These are phyloP conservation scores for Halophytophthora batemanensis DNA, from an alignment of 352 stramenopile genomes.

Conservation along the genomic window DNA sequence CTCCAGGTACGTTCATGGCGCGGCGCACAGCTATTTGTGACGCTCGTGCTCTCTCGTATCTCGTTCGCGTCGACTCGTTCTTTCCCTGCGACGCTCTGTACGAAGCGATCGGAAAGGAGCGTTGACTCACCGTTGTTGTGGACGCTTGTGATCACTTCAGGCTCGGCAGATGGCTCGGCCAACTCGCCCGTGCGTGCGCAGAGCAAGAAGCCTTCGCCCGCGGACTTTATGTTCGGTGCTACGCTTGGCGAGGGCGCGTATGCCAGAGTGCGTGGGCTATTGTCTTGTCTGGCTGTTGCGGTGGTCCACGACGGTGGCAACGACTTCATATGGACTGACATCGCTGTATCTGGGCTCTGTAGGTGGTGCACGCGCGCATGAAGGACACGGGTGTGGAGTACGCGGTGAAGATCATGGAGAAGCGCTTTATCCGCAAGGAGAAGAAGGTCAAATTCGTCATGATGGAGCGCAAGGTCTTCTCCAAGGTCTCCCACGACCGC, in stretches of 20 bases:
- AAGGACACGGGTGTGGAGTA: conserved; percentile 86
- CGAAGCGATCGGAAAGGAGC: too few species aligned
- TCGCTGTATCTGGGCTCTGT: neutral
- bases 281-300: neutral
- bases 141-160: conserved; percentile 12
- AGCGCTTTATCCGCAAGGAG: conserved; percentile 88
- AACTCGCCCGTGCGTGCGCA: conserved; percentile 32
- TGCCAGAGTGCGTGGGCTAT: conserved; percentile 49
- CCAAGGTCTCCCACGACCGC: conserved; percentile 82
- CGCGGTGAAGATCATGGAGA: conserved; percentile 92
- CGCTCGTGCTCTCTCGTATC: neutral
- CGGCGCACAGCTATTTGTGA: too few species aligned
- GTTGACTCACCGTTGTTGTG: too few species aligned
- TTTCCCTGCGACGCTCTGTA: conserved; percentile 2
- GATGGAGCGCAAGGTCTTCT: conserved; percentile 91
- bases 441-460: conserved; percentile 92
- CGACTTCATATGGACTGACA: neutral
- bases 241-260: conserved; percentile 88
- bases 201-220: conserved; percentile 74
- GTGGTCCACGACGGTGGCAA: neutral
- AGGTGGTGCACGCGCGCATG: conserved; percentile 87
- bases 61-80: neutral
- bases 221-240: conserved; percentile 88
- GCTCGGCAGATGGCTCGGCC: conserved; percentile 26
- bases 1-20: conserved; percentile 21